Evolutionary conservation across 805 yeast species (phyloP).

Genomic region (Danielia oregonensis): DNA sequence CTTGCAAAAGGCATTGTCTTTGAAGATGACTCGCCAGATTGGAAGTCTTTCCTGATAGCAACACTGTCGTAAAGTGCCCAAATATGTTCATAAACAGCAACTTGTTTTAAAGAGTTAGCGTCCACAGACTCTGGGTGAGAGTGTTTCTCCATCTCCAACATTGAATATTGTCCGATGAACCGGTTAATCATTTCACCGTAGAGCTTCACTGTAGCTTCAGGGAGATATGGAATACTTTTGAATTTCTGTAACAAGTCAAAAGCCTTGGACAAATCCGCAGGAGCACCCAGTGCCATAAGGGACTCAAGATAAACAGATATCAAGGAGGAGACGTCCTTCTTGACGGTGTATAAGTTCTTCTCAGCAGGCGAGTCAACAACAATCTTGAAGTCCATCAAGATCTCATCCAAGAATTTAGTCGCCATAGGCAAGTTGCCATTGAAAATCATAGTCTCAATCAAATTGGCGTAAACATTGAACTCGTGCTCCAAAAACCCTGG

Average conservation of each 20-base stretch:
- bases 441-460: slow-evolving; percentile 50
- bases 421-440: slow-evolving; percentile 50
- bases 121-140: not conserved
- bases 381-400: slow-evolving; percentile 42
- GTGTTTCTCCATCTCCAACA: slow-evolving; percentile 12
- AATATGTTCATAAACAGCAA: slow-evolving; percentile 13
- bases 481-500: slow-evolving; percentile 29
- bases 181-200: slow-evolving; percentile 29
- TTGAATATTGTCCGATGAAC: slow-evolving; percentile 20
- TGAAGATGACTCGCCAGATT: slow-evolving; percentile 3
- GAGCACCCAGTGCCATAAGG: slow-evolving; percentile 20
- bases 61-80: slow-evolving; percentile 34
- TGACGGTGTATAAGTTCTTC: slow-evolving; percentile 13
- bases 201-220: slow-evolving; percentile 29
- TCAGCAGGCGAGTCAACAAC: slow-evolving; percentile 2
- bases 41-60: slow-evolving; percentile 36
- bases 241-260: slow-evolving; percentile 25
- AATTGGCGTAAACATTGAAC: slow-evolving; percentile 46
- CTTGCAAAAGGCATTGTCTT: not conserved
- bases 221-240: slow-evolving; percentile 28
- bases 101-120: slow-evolving; percentile 12
- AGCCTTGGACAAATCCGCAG: slow-evolving; percentile 19
- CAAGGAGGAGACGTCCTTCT: slow-evolving; percentile 30
- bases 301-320: slow-evolving; percentile 43
- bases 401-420: slow-evolving; percentile 52